Conservation (phyloP, 1,284 basidiomycete genomes). For the Anthracocystis setariae region DNA sequence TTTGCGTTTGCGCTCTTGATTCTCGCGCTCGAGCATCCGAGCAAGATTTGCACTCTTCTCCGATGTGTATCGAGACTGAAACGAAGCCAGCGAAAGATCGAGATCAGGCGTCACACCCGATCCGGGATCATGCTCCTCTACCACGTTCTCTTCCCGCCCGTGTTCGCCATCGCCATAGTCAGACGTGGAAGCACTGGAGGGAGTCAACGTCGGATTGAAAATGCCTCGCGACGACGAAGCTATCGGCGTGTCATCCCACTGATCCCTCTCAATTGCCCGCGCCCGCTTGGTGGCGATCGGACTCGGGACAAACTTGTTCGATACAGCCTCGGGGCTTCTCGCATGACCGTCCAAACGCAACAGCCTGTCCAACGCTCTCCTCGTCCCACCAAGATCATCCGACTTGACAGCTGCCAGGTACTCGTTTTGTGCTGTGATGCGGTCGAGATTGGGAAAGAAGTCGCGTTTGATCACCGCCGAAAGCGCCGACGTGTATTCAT, state of each 20-base stretch:
- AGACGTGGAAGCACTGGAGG: conserved; percentile 10
- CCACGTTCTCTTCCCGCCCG: conserved; percentile 1
- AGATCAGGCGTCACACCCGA: conserved; percentile 27
- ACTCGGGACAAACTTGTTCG: not conserved
- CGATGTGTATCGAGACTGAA: conserved; percentile 60
- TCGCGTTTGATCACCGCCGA: conserved; percentile 93
- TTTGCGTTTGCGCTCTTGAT: conserved; percentile 43
- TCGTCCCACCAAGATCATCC: conserved; percentile 38
- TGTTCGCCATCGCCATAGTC: not conserved
- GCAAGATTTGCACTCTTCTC: conserved; percentile 66
- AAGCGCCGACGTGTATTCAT: conserved; percentile 91
- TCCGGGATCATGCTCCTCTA: conserved; percentile 9
- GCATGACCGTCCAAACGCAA: conserved; percentile 31
- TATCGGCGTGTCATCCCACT: conserved; percentile 45
- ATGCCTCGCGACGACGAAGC: conserved; percentile 5
- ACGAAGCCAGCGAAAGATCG: conserved; percentile 51
- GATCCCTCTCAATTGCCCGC: conserved; percentile 1
- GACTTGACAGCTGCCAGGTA: conserved; percentile 59
- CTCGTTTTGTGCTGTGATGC: conserved; percentile 60
- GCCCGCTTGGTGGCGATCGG: not conserved
- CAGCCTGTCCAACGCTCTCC: conserved; percentile 33
- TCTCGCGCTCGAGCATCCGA: conserved; percentile 54
- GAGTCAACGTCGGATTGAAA: conserved; percentile 22
- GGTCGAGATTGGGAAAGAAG: conserved; percentile 79
- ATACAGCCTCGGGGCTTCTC: not conserved